phyloP scores from a whole-genome alignment of 2,329 filamentous ascomycete genomes.

The Ophiostoma ips region DNA sequence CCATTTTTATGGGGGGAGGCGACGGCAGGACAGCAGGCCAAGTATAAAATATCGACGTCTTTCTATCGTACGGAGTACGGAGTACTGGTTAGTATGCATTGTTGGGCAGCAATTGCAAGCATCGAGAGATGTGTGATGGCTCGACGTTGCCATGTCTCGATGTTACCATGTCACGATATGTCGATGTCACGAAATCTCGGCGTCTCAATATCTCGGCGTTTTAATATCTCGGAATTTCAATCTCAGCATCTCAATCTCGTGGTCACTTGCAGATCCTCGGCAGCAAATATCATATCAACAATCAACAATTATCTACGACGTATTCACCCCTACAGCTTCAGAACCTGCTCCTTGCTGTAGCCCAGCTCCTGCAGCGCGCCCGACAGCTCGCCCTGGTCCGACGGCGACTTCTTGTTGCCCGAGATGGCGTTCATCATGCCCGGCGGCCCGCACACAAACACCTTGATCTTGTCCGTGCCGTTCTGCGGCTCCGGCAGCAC shows the following conservation, averaged over 20 bases:
- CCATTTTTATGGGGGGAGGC: not conserved
- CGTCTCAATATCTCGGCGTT: too few species aligned
- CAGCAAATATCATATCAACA: too few species aligned
- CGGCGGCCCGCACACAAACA: constrained; percentile 91
- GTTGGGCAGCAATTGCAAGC: not conserved
- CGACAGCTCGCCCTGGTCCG: constrained; percentile 80
- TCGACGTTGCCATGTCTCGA: too few species aligned
- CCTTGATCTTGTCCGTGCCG: constrained; percentile 63
- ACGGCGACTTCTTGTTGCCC: constrained; percentile 78
- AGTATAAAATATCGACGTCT: not conserved
- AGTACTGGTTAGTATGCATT: too few species aligned
- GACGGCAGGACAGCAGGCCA: not conserved
- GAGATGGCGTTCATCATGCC: constrained; percentile 88
- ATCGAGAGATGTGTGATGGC: too few species aligned
- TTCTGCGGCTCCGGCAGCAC: constrained; percentile 85
- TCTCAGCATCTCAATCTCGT: too few species aligned
- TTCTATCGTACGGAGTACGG: too few species aligned
- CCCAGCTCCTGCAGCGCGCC: constrained; percentile 55
- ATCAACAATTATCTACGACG: too few species aligned
- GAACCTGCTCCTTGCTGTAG: constrained; percentile 61
- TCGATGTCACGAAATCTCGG: too few species aligned
- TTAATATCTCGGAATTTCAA: too few species aligned
- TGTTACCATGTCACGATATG: too few species aligned
- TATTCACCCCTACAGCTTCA: constrained; percentile 67
- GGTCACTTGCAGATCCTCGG: too few species aligned